phyloP scores from a whole-genome alignment of 2,329 filamentous ascomycete species.

The Fusarium metavorans region DNA sequence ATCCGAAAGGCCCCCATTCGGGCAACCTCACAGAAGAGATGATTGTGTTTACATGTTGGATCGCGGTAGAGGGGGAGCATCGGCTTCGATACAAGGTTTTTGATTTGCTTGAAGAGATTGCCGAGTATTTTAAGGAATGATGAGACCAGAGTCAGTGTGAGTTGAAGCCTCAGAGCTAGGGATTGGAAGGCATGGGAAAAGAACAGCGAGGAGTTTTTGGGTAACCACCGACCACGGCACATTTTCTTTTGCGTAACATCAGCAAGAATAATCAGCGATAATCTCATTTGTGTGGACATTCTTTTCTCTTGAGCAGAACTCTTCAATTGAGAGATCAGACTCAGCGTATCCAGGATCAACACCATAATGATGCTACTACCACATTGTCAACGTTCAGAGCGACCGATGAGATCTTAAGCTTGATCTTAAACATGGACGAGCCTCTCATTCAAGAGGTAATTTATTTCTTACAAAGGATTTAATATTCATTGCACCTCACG shows the following conservation, averaged over 20 bases:
- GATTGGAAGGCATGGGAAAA: background rate
- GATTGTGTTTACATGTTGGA: constrained; percentile 22
- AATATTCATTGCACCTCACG: background rate
- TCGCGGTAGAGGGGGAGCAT: constrained; percentile 19
- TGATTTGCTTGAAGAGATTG: constrained; percentile 22
- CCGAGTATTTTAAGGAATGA: constrained; percentile 10
- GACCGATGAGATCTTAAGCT: background rate
- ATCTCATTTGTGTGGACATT: too few species aligned
- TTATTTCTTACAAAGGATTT: background rate
- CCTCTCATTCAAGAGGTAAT: background rate
- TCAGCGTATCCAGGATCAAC: too few species aligned
- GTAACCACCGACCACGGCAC: background rate
- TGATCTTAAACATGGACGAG: background rate
- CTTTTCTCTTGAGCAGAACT: too few species aligned
- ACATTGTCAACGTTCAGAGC: background rate
- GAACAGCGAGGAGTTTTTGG: background rate
- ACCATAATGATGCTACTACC: too few species aligned
- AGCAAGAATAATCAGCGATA: background rate
- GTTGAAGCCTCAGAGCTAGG: background rate
- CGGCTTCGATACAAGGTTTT: constrained; percentile 17
- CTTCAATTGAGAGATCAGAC: too few species aligned
- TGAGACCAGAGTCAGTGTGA: background rate
- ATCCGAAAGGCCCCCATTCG: background rate
- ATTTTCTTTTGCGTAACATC: background rate
- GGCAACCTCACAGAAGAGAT: constrained; percentile 12